Percentiles rank a stretch among this genome's conserved stretches.
Conservation (phyloP, 2,329 filamentous ascomycete species). For the Neopestalotiopsis clavispora region DNA sequence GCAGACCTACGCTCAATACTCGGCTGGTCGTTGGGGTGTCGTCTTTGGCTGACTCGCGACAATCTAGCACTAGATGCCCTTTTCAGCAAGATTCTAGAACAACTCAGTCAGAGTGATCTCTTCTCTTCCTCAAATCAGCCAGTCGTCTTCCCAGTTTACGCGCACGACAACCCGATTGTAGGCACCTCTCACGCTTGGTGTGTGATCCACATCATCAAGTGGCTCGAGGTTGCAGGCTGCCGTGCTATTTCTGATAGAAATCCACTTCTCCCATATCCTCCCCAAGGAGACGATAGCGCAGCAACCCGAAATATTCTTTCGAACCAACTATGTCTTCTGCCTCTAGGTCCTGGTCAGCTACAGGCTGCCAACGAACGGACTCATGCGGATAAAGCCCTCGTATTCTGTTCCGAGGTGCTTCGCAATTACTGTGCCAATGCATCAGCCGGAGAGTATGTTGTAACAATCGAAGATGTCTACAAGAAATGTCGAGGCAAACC, state of each 20-base stretch:
- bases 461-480: conserved; percentile 8
- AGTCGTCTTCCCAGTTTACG: conserved; percentile 21
- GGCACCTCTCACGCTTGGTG: conserved; percentile 8
- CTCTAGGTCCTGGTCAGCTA: background rate
- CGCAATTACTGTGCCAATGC: conserved; percentile 18
- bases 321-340: conserved; percentile 18
- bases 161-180: conserved; percentile 18
- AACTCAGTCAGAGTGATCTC: conserved; percentile 1
- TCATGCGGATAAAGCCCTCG: conserved; percentile 16
- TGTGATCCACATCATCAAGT: conserved; percentile 10
- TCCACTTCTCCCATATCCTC: background rate
- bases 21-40: too few relatives aligned
- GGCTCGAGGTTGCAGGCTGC: conserved; percentile 11
- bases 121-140: conserved; percentile 17
- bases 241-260: conserved; percentile 15
- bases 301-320: conserved; percentile 17
- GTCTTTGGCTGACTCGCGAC: too few relatives aligned
- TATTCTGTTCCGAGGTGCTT: conserved; percentile 19
- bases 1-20: too few relatives aligned
- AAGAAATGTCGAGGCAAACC: background rate
- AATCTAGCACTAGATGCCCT: background rate
- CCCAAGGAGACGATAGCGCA: background rate
- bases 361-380: background rate
- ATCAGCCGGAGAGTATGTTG: conserved; percentile 15
- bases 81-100: background rate